These are phyloP conservation scores for Kurtzmaniella quercitrusa DNA, from an alignment of 1,139 yeast genomes.

Conservation along the genomic window DNA sequence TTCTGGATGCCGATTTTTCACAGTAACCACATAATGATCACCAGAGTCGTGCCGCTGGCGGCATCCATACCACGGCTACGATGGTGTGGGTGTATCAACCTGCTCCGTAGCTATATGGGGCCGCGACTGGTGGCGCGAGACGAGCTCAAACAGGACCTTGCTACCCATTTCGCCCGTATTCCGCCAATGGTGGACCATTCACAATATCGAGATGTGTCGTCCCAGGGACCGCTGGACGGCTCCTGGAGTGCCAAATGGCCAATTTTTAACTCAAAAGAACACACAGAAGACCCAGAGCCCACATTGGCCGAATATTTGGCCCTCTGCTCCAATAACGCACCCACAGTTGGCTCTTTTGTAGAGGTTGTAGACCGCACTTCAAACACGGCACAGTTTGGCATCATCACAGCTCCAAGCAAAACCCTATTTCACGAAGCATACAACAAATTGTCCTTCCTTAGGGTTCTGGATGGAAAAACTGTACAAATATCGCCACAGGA, in stretches of 20 bases:
- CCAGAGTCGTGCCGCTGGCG: neutral
- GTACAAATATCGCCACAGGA: conserved; percentile 21
- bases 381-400: conserved; percentile 18
- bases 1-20: neutral
- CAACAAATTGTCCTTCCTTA: conserved; percentile 28
- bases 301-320: neutral
- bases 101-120: neutral
- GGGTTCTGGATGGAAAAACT: conserved; percentile 25
- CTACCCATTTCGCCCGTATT: neutral
- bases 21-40: neutral
- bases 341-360: conserved; percentile 19
- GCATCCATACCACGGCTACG: neutral
- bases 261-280: neutral
- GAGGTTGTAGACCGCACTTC: conserved; percentile 19
- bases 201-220: neutral
- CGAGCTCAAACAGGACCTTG: neutral
- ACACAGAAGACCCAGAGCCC: neutral
- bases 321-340: conserved; percentile 7
- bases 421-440: conserved; percentile 31
- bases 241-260: neutral
- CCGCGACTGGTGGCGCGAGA: neutral
- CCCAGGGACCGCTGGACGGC: neutral
- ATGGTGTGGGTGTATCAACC: neutral
- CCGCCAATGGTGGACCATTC: neutral
- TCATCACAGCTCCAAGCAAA: conserved; percentile 26